These are phyloP conservation scores for Dioscorea zingiberensis DNA, from an alignment of 106 monocot species.

Conservation along the genomic window DNA sequence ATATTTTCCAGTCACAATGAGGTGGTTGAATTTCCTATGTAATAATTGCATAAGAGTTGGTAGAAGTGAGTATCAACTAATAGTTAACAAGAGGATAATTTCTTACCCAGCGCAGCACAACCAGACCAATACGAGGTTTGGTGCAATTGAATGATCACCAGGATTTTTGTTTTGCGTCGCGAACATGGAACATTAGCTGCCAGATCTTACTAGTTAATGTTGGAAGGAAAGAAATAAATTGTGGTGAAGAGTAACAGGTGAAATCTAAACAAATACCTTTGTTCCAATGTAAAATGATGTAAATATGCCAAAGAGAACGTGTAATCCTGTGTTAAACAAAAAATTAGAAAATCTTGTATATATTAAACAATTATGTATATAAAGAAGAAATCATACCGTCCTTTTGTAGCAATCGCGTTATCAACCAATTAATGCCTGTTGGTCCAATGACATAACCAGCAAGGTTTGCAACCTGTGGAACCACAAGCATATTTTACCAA, in stretches of 20 bases:
- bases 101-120: background rate
- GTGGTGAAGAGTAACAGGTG: background rate
- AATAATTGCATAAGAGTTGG: background rate
- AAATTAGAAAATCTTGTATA: background rate
- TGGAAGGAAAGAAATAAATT: background rate
- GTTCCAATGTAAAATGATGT: conserved; percentile 74
- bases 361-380: background rate
- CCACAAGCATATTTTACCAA: background rate
- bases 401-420: conserved; percentile 51
- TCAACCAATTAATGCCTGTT: conserved; percentile 54
- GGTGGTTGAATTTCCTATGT: background rate
- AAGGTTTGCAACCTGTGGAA: conserved; percentile 70
- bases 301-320: conserved; percentile 52
- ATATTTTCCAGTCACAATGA: background rate
- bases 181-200: conserved; percentile 91
- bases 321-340: conserved; percentile 33
- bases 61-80: background rate
- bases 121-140: background rate
- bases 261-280: conserved; percentile 50
- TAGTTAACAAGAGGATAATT: background rate
- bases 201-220: conserved; percentile 1
- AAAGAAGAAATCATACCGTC: conserved; percentile 39
- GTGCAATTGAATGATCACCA: background rate
- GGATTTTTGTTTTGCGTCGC: conserved; percentile 36
- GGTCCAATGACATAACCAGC: conserved; percentile 90